Conservation (phyloP, 2,329 filamentous ascomycete genomes). For the Tolypocladium endophyticum region DNA sequence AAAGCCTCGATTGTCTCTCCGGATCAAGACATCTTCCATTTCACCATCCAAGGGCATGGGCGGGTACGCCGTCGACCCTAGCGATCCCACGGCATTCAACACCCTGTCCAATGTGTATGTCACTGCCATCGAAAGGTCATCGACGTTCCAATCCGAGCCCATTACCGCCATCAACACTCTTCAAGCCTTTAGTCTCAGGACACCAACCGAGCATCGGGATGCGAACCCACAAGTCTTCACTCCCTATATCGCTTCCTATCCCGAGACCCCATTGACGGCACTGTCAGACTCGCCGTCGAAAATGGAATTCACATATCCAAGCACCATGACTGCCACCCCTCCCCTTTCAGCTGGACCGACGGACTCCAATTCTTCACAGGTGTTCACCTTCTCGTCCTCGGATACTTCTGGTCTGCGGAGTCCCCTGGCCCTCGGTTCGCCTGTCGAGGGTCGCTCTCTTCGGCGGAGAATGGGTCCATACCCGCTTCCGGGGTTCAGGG, state of each 20-base stretch:
- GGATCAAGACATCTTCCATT: constrained; percentile 36
- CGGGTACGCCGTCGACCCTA: constrained; percentile 34
- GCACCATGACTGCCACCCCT: constrained; percentile 49
- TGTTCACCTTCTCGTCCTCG: constrained; percentile 35
- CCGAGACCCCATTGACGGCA: constrained; percentile 44
- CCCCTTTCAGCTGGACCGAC: constrained; percentile 42
- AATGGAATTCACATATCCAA: constrained; percentile 38
- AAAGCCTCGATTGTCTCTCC: constrained; percentile 46
- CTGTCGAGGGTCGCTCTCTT: constrained; percentile 8
- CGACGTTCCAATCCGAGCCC: constrained; percentile 34
- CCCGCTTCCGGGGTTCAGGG: neutral
- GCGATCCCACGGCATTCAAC: constrained; percentile 54
- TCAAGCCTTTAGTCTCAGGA: constrained; percentile 18
- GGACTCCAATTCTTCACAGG: constrained; percentile 28
- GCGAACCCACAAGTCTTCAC: constrained; percentile 26
- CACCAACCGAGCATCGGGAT: constrained; percentile 19
- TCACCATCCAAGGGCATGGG: constrained; percentile 23
- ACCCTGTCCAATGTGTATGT: constrained; percentile 56
- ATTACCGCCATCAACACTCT: constrained; percentile 38
- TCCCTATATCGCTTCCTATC: constrained; percentile 34
- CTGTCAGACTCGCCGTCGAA: constrained; percentile 37
- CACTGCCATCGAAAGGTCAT: constrained; percentile 49
- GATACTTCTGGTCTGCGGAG: constrained; percentile 15
- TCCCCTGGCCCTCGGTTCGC: constrained; percentile 1
- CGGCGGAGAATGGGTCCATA: constrained; percentile 2